Percentiles rank a stretch among this genome's conserved stretches.
These are phyloP conservation scores for Aureobasidium mangrovei DNA, from an alignment of 2,329 filamentous ascomycete species.

Conservation along the genomic window DNA sequence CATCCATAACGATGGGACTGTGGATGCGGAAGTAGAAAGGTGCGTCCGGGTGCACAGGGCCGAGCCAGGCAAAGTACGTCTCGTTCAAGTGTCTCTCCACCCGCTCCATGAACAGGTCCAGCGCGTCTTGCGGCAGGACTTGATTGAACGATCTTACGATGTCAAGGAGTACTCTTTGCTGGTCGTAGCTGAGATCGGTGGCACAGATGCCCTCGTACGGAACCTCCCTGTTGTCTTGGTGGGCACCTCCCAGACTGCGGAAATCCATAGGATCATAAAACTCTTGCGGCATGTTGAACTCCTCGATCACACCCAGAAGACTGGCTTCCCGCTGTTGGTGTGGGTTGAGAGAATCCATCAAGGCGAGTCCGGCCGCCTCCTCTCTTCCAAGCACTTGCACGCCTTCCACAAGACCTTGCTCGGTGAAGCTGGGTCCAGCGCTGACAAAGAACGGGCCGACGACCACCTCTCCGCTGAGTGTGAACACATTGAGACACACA, in stretches of 20 bases:
- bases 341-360: conserved; percentile 55
- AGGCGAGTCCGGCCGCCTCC: conserved; percentile 51
- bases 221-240: conserved; percentile 65
- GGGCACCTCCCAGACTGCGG: conserved; percentile 66
- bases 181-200: conserved; percentile 37
- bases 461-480: conserved; percentile 55
- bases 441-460: conserved; percentile 69
- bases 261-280: conserved; percentile 46
- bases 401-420: conserved; percentile 32
- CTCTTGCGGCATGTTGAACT: conserved; percentile 31
- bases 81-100: conserved; percentile 50
- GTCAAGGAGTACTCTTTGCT: conserved; percentile 43
- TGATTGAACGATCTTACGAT: conserved; percentile 57
- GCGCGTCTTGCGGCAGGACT: conserved; percentile 52
- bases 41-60: conserved; percentile 55
- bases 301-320: conserved; percentile 39
- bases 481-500: conserved; percentile 61
- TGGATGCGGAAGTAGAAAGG: conserved; percentile 71
- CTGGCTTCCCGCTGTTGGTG: conserved; percentile 42
- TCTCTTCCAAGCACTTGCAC: conserved; percentile 57
- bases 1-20: conserved; percentile 61
- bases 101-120: conserved; percentile 46
- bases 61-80: conserved; percentile 73
- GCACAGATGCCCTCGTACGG: conserved; percentile 59
- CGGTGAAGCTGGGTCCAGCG: conserved; percentile 41